These are phyloP conservation scores for Backusella sp. DNA, from an alignment of 192 early-diverging fungal genomes.

Conservation along the genomic window DNA sequence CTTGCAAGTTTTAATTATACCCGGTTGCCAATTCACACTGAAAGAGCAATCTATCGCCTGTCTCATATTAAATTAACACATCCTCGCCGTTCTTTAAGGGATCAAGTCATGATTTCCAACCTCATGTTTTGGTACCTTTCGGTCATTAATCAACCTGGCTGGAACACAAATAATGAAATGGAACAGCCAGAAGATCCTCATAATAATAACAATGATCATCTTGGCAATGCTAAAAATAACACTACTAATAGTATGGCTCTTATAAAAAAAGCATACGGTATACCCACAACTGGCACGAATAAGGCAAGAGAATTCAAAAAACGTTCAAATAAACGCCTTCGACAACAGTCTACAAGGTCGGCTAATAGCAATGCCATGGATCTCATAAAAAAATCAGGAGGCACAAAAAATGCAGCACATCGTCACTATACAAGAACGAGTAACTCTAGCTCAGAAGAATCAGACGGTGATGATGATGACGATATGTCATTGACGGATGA, in stretches of 20 bases:
- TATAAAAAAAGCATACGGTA: constrained; percentile 1
- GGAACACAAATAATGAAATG: constrained; percentile 3
- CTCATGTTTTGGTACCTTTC: constrained; percentile 85
- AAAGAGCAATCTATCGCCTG: constrained; percentile 75
- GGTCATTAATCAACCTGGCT: constrained; percentile 42
- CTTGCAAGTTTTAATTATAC: constrained; percentile 8
- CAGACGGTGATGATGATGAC: constrained; percentile 7
- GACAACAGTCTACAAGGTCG: not conserved
- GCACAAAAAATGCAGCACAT: not conserved
- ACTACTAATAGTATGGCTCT: not conserved
- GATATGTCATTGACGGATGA: constrained; percentile 13
- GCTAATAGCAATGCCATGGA: not conserved
- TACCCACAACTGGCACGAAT: not conserved
- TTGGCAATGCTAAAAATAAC: not conserved
- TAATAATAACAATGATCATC: not conserved
- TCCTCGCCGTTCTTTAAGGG: constrained; percentile 65
- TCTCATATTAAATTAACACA: constrained; percentile 77
- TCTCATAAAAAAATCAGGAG: not conserved
- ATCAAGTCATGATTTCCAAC: constrained; percentile 78
- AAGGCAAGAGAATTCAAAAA: not conserved
- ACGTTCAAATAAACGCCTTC: not conserved
- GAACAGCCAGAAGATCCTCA: not conserved
- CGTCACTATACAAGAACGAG: not conserved
- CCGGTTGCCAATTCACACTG: constrained; percentile 63
- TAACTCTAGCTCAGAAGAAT: constrained; percentile 12